Percentiles rank a stretch among this genome's conserved stretches.
phyloP scores from a whole-genome alignment of 164 flowering plant genomes.

The grape (Vitis vinifera) region DNA sequence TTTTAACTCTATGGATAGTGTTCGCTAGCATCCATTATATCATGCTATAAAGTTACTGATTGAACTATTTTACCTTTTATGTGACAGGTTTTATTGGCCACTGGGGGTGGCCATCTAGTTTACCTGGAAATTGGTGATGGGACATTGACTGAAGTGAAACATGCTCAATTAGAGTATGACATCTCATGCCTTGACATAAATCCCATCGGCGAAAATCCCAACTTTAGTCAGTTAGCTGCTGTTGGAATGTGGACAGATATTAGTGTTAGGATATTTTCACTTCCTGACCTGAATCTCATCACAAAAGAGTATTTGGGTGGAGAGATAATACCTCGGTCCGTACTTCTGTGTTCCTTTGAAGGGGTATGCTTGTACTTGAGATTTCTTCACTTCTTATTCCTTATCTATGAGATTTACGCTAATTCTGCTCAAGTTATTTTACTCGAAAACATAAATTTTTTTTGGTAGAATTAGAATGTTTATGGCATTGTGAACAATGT shows the following conservation, averaged over 20 bases:
- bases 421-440: neutral
- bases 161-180: conserved; percentile 78
- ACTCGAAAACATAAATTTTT: no score
- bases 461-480: neutral
- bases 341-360: conserved; percentile 93
- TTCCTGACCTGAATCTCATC: conserved; percentile 76
- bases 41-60: neutral
- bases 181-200: conserved; percentile 96
- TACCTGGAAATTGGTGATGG: conserved; percentile 90
- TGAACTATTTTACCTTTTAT: neutral
- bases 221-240: conserved; percentile 78
- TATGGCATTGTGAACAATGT: neutral
- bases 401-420: neutral
- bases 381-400: conserved; percentile 1
- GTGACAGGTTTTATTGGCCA: conserved; percentile 84
- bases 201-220: conserved; percentile 82
- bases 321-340: conserved; percentile 97
- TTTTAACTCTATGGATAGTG: neutral
- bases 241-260: conserved; percentile 99
- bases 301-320: conserved; percentile 92
- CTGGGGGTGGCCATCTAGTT: conserved; percentile 89
- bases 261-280: conserved; percentile 83
- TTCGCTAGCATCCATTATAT: neutral
- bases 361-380: conserved; percentile 60
- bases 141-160: conserved; percentile 56